phyloP scores from a whole-genome alignment of 2,329 filamentous ascomycete genomes.

The Biscogniauxia mediterranea region DNA sequence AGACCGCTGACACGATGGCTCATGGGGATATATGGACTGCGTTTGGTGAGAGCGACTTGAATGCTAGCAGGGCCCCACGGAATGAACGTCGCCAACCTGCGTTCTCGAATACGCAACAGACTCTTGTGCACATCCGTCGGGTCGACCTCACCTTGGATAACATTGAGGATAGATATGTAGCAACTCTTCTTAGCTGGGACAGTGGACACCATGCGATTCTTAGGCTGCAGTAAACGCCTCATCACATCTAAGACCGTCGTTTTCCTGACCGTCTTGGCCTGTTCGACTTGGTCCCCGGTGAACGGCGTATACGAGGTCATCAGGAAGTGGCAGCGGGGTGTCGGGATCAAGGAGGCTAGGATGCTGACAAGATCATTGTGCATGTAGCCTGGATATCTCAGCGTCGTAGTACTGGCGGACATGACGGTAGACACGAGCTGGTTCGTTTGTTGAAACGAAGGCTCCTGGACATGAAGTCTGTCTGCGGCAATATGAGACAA shows the following conservation, averaged over 20 bases:
- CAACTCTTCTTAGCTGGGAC: conserved; percentile 95
- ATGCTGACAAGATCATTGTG: conserved; percentile 99
- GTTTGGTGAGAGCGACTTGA: conserved; percentile 93
- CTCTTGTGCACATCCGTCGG: conserved; percentile 99
- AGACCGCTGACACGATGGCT: conserved; percentile 92
- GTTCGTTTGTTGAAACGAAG: conserved; percentile 96
- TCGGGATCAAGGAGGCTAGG: conserved; percentile 91
- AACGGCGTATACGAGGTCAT: conserved; percentile 99
- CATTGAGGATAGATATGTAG: conserved; percentile 98
- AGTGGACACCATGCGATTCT: conserved; percentile 98
- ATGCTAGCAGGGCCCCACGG: conserved; percentile 98
- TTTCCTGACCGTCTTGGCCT: conserved; percentile 96
- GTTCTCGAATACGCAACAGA: conserved; percentile 89
- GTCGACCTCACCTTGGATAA: conserved; percentile 97
- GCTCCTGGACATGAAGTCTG: conserved; percentile 88
- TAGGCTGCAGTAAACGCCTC: conserved; percentile 90
- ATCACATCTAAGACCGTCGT: conserved; percentile 98
- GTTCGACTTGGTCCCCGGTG: conserved; percentile 91
- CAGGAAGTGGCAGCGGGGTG: conserved; percentile 94
- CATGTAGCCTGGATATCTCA: conserved; percentile 98
- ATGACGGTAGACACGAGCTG: conserved; percentile 97
- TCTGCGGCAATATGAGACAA: conserved; percentile 92
- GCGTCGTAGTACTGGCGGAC: conserved; percentile 94
- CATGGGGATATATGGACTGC: conserved; percentile 92
- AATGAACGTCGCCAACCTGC: conserved; percentile 91